These are phyloP conservation scores for Caryopteris hybrid DNA, from an alignment of 305 asterid species.

Conservation along the genomic window DNA sequence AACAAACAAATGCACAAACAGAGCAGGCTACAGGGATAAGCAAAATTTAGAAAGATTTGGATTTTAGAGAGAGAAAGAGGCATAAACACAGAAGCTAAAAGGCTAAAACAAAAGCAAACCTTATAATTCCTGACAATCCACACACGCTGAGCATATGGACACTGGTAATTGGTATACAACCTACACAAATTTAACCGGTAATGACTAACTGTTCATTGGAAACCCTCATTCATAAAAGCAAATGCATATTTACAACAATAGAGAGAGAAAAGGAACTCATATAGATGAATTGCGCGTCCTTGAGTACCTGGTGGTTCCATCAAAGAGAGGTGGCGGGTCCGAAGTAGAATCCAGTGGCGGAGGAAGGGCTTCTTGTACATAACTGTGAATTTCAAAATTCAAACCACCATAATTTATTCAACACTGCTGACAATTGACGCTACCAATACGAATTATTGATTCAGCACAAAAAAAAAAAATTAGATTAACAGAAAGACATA, in stretches of 20 bases:
- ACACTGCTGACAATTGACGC: neutral
- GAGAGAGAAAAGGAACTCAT: neutral
- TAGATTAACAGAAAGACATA: neutral
- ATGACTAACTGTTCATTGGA: neutral
- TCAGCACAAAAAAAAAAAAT: neutral
- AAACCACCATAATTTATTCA: constrained; percentile 2
- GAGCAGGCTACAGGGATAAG: neutral
- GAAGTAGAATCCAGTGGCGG: constrained; percentile 60
- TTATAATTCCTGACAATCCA: constrained; percentile 76
- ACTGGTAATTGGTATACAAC: constrained; percentile 52
- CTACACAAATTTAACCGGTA: constrained; percentile 31
- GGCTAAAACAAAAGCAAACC: constrained; percentile 23
- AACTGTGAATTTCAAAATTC: constrained; percentile 32
- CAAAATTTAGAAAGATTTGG: too few species aligned
- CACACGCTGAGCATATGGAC: constrained; percentile 81
- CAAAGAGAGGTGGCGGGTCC: constrained; percentile 66
- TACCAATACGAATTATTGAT: neutral
- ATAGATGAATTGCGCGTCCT: too few species aligned
- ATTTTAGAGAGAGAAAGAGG: too few species aligned
- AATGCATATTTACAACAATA: neutral
- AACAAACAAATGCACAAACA: neutral
- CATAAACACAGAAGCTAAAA: neutral
- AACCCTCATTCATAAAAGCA: neutral
- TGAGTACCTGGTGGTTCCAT: constrained; percentile 69
- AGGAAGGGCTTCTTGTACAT: constrained; percentile 51